phyloP scores from a whole-genome alignment of 352 stramenopile genomes.

The Pythium brassicae region DNA sequence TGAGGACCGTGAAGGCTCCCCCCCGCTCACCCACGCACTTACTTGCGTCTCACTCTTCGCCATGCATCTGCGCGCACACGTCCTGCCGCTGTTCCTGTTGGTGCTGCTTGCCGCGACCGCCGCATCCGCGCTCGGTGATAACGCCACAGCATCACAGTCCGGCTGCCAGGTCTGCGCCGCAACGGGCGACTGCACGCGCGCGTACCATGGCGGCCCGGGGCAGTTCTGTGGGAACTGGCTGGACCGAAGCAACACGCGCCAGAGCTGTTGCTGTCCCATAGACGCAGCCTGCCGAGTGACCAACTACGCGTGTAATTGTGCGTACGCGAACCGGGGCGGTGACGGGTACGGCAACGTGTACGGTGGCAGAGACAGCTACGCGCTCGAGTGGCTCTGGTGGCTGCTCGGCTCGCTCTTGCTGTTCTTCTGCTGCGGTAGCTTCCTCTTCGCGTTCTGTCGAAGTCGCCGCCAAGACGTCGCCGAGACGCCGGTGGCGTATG shows the following conservation, averaged over 20 bases:
- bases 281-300: slow-evolving; percentile 36
- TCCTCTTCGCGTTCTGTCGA: neutral
- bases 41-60: too few species aligned
- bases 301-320: slow-evolving; percentile 49
- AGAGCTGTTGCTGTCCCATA: slow-evolving; percentile 43
- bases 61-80: too few species aligned
- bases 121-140: neutral
- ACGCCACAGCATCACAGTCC: slow-evolving; percentile 20
- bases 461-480: neutral
- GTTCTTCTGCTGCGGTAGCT: too few species aligned
- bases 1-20: too few species aligned
- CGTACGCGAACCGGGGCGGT: neutral
- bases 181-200: slow-evolving; percentile 34
- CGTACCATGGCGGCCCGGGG: slow-evolving; percentile 24
- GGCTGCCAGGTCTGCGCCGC: slow-evolving; percentile 45
- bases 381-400: slow-evolving; percentile 42
- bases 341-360: neutral
- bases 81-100: neutral
- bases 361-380: slow-evolving; percentile 5
- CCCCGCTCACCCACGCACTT: too few species aligned
- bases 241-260: slow-evolving; percentile 31
- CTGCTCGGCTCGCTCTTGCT: slow-evolving; percentile 1
- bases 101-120: neutral
- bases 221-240: slow-evolving; percentile 59
- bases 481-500: slow-evolving; percentile 1